These are phyloP conservation scores for Xylariaceae sp. DNA, from an alignment of 2,329 filamentous ascomycete genomes.

Conservation along the genomic window DNA sequence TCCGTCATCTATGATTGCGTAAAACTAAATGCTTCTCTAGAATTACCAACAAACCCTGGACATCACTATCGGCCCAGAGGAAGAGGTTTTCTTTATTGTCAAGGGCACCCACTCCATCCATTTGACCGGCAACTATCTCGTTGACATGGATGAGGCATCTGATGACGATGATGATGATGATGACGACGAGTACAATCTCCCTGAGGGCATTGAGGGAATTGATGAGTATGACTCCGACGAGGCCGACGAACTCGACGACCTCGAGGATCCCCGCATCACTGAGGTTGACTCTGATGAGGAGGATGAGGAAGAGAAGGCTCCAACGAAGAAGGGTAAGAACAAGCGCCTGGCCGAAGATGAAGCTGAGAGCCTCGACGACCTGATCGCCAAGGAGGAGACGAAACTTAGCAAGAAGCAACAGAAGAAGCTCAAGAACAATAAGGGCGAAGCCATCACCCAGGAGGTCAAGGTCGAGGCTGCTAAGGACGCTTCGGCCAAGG, in stretches of 20 bases:
- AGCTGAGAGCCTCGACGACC: constrained; percentile 68
- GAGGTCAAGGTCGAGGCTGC: constrained; percentile 55
- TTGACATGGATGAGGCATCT: constrained; percentile 62
- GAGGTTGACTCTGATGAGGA: constrained; percentile 80
- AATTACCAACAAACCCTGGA: constrained; percentile 93
- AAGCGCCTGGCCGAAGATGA: constrained; percentile 83
- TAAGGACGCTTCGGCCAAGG: constrained; percentile 46
- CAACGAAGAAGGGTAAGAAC: constrained; percentile 73
- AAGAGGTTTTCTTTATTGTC: constrained; percentile 89
- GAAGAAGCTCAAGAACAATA: constrained; percentile 99
- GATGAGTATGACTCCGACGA: constrained; percentile 67
- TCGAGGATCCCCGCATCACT: constrained; percentile 76
- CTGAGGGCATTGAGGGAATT: constrained; percentile 67
- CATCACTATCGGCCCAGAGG: constrained; percentile 83
- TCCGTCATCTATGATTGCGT: neutral
- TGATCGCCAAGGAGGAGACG: constrained; percentile 76
- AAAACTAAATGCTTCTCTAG: constrained; percentile 45
- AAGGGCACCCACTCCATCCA: constrained; percentile 85
- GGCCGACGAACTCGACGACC: constrained; percentile 71
- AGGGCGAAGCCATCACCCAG: constrained; percentile 71
- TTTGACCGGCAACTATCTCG: constrained; percentile 94
- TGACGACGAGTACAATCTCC: constrained; percentile 76
- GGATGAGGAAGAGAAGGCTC: constrained; percentile 62
- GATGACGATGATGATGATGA: constrained; percentile 60
- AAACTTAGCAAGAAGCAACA: constrained; percentile 94